A percentile compares a stretch with the other conserved stretches of the same genome.
Conservation (phyloP, 805 yeast genomes). For the Ogataea corticis region DNA sequence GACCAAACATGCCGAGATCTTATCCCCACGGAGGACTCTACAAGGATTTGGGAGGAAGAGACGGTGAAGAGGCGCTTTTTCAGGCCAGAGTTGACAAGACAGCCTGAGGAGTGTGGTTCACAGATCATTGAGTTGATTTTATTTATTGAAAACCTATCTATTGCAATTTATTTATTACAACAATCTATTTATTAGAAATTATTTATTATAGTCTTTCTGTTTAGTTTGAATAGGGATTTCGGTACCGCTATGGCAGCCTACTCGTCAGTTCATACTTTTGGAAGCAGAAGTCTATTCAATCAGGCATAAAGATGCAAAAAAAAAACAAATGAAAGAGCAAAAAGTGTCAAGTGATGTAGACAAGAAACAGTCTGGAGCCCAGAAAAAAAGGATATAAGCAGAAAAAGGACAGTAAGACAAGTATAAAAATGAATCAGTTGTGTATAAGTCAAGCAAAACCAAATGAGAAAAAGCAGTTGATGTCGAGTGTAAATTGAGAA, state of each 20-base stretch:
- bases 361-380: slow-evolving; percentile 4
- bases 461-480: slow-evolving; percentile 4
- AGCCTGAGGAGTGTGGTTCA: slow-evolving; percentile 5
- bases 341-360: slow-evolving; percentile 1
- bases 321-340: slow-evolving; percentile 5
- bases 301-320: slow-evolving; percentile 8
- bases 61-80: slow-evolving; percentile 43
- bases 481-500: slow-evolving; percentile 4
- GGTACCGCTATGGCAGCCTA: no score
- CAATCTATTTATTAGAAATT: not conserved
- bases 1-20: slow-evolving; percentile 74
- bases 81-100: slow-evolving; percentile 44
- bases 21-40: slow-evolving; percentile 78
- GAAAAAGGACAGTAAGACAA: slow-evolving; percentile 5
- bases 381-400: not conserved
- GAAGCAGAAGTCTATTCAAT: not conserved
- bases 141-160: slow-evolving; percentile 8
- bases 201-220: no score
- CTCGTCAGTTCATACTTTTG: not conserved
- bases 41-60: slow-evolving; percentile 67
- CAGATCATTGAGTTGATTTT: no score
- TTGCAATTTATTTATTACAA: slow-evolving; percentile 8
- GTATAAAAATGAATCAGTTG: slow-evolving; percentile 2
- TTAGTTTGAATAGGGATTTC: not conserved
- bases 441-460: slow-evolving; percentile 5